Conservation (phyloP, 768 basidiomycete genomes). For the Russula griseocarnosa region DNA sequence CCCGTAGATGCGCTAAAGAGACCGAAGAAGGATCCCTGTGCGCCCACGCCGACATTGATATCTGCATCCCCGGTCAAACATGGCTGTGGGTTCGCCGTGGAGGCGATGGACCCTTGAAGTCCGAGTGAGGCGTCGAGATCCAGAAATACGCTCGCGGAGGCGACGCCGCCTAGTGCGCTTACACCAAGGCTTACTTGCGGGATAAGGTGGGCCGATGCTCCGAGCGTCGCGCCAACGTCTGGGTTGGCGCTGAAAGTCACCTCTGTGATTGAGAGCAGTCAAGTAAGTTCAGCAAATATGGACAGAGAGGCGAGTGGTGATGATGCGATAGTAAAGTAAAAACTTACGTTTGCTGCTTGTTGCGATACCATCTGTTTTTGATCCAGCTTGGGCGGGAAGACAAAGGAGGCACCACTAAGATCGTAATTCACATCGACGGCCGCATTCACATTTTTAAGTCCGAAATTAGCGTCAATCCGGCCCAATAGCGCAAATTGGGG, state of each 20-base stretch:
- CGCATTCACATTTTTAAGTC: neutral
- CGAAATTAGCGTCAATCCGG: neutral
- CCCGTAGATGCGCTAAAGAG: conserved; percentile 1
- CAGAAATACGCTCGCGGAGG: conserved; percentile 4
- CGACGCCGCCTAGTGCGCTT: conserved; percentile 1
- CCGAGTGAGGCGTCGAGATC: conserved; percentile 12
- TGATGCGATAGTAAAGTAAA: neutral
- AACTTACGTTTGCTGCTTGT: neutral
- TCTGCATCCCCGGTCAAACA: conserved; percentile 9
- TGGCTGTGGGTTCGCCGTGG: neutral
- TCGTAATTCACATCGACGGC: neutral
- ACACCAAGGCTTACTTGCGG: conserved; percentile 33
- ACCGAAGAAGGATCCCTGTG: neutral
- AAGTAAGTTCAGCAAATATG: neutral
- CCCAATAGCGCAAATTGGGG: neutral
- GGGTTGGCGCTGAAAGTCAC: neutral
- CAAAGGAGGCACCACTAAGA: neutral
- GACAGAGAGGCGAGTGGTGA: neutral
- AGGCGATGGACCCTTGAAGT: neutral
- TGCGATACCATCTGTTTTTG: neutral
- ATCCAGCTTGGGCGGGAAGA: neutral
- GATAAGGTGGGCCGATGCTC: conserved; percentile 47
- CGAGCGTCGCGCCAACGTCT: conserved; percentile 28
- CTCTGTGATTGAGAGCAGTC: neutral
- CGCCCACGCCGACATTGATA: conserved; percentile 5